These are phyloP conservation scores for Mycosphaerella sp. DNA, from an alignment of 2,329 filamentous ascomycete species.

Conservation along the genomic window DNA sequence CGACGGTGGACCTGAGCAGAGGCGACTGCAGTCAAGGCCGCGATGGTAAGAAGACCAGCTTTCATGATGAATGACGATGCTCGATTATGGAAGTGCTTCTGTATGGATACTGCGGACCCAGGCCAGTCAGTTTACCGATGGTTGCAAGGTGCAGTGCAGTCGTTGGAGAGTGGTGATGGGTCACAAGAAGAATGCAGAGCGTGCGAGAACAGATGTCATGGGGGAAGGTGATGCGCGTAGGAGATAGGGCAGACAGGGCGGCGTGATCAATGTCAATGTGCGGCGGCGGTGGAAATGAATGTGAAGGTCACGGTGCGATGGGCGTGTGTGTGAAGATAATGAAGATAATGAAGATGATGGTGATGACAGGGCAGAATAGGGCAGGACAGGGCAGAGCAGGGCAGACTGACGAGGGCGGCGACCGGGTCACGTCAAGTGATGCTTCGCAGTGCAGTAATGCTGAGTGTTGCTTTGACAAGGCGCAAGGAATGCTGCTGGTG, in stretches of 20 bases:
- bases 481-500: slow-evolving; percentile 12
- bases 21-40: slow-evolving; percentile 23
- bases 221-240: neutral
- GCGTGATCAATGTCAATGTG: neutral
- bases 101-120: slow-evolving; percentile 20
- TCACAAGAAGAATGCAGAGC: neutral
- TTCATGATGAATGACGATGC: slow-evolving; percentile 25
- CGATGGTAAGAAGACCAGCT: slow-evolving; percentile 27
- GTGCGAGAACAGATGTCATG: neutral
- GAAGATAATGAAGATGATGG: neutral
- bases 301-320: too few relatives aligned
- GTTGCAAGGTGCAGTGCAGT: neutral
- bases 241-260: neutral
- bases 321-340: neutral
- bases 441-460: slow-evolving; percentile 11
- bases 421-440: slow-evolving; percentile 9
- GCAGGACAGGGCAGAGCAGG: neutral
- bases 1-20: slow-evolving; percentile 28
- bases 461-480: neutral
- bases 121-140: slow-evolving; percentile 19
- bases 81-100: slow-evolving; percentile 7
- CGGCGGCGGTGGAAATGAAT: too few relatives aligned
- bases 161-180: neutral
- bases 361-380: too few relatives aligned
- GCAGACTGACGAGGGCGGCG: slow-evolving; percentile 8